Percentiles rank a stretch among this genome's conserved stretches.
These are phyloP conservation scores for Ceratobasidium sp. DNA, from an alignment of 1,284 basidiomycete species.

Conservation along the genomic window DNA sequence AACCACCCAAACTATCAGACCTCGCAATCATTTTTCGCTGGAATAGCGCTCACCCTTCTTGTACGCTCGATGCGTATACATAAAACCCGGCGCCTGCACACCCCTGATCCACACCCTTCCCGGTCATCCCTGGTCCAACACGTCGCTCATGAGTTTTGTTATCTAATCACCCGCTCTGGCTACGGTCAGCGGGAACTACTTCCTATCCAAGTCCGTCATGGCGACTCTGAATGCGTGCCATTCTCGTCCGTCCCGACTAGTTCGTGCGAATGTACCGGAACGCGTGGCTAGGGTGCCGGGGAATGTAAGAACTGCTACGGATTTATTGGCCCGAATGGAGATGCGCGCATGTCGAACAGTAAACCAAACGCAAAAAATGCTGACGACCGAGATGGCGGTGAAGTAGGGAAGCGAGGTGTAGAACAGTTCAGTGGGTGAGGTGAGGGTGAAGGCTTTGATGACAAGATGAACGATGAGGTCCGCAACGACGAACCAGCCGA, in stretches of 20 bases:
- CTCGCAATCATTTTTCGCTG: too few relatives aligned
- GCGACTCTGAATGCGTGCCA: constrained; percentile 42
- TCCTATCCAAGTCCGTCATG: constrained; percentile 30
- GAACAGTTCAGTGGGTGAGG: constrained; percentile 9
- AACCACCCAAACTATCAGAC: background rate
- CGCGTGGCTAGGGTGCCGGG: constrained; percentile 31
- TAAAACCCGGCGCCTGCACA: constrained; percentile 34
- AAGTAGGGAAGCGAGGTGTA: constrained; percentile 35
- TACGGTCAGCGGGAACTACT: constrained; percentile 32
- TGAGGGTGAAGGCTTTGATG: constrained; percentile 15
- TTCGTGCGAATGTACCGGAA: constrained; percentile 30
- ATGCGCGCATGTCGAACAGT: constrained; percentile 27
- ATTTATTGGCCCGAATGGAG: constrained; percentile 31
- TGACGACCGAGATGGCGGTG: constrained; percentile 7
- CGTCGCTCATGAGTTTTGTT: constrained; percentile 20
- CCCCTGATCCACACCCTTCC: constrained; percentile 37
- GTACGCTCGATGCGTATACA: constrained; percentile 44
- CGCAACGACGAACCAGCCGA: constrained; percentile 41
- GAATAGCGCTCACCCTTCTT: constrained; percentile 27
- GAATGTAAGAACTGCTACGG: constrained; percentile 34
- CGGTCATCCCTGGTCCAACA: constrained; percentile 1
- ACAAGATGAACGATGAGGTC: constrained; percentile 23
- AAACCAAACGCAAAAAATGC: constrained; percentile 40
- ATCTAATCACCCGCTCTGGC: constrained; percentile 35
- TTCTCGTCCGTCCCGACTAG: constrained; percentile 31